A percentile compares a stretch with the other conserved stretches of the same genome.
Conservation (phyloP, 495 filamentous ascomycete genomes). For the Aspergillus steynii region DNA sequence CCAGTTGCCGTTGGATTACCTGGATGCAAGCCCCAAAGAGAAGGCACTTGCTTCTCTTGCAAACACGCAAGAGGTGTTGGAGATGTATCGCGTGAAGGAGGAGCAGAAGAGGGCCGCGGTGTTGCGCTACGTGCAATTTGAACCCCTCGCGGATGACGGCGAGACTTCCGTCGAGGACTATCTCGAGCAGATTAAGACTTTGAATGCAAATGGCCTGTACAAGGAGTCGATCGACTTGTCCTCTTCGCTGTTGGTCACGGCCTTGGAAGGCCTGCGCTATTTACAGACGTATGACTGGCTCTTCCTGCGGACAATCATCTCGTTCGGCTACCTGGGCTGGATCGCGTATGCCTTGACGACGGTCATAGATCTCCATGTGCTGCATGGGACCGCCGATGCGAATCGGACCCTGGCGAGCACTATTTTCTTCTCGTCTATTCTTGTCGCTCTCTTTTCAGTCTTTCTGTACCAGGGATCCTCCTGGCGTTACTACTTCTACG, state of each 20-base stretch:
- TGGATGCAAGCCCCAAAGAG: slow-evolving; percentile 66
- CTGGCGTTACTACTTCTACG: slow-evolving; percentile 88
- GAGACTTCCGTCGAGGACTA: slow-evolving; percentile 65
- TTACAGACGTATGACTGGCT: slow-evolving; percentile 97
- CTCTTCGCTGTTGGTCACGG: slow-evolving; percentile 70
- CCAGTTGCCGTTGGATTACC: slow-evolving; percentile 81
- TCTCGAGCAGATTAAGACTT: slow-evolving; percentile 62
- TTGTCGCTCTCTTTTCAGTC: slow-evolving; percentile 73
- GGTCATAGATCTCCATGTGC: slow-evolving; percentile 84
- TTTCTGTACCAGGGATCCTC: slow-evolving; percentile 79
- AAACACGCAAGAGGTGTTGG: slow-evolving; percentile 85
- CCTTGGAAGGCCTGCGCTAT: slow-evolving; percentile 85
- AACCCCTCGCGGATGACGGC: slow-evolving; percentile 54
- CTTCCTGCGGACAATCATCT: slow-evolving; percentile 91
- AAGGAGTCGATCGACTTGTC: slow-evolving; percentile 76
- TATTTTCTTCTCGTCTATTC: slow-evolving; percentile 71
- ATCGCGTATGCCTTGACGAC: slow-evolving; percentile 93
- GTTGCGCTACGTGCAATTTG: slow-evolving; percentile 74
- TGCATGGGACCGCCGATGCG: slow-evolving; percentile 69
- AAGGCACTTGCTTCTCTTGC: slow-evolving; percentile 85
- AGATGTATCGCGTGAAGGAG: slow-evolving; percentile 98
- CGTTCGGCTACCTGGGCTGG: slow-evolving; percentile 94
- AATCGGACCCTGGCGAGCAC: slow-evolving; percentile 62
- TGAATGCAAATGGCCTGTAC: slow-evolving; percentile 66
- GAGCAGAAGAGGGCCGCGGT: slow-evolving; percentile 73